These are phyloP conservation scores for Cytospora mali DNA, from an alignment of 2,329 filamentous ascomycete genomes.

Conservation along the genomic window DNA sequence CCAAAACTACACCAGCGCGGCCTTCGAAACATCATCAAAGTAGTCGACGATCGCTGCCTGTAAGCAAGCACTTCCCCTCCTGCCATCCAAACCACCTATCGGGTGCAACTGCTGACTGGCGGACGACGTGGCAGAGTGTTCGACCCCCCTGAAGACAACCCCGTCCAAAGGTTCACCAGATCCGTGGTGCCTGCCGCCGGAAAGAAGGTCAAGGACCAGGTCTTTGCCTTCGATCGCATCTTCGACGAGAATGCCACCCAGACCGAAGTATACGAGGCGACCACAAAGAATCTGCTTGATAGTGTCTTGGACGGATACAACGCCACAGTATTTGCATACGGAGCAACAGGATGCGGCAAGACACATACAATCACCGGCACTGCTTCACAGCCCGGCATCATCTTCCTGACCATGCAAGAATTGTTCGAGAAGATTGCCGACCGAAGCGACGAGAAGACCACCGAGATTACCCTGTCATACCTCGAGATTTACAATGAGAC, in stretches of 20 bases:
- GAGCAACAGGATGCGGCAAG: slow-evolving; percentile 96
- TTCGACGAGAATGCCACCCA: slow-evolving; percentile 96
- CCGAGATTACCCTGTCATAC: slow-evolving; percentile 90
- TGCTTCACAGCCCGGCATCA: slow-evolving; percentile 90
- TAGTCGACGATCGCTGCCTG: slow-evolving; percentile 95
- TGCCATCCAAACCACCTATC: background rate
- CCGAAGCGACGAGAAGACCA: slow-evolving; percentile 79
- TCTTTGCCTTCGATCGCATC: slow-evolving; percentile 93
- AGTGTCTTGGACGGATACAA: slow-evolving; percentile 98
- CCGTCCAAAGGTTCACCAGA: slow-evolving; percentile 83
- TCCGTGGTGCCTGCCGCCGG: slow-evolving; percentile 76
- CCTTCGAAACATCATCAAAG: slow-evolving; percentile 89
- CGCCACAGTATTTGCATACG: slow-evolving; percentile 97
- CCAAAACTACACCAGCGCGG: slow-evolving; percentile 86
- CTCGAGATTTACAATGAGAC: slow-evolving; percentile 99
- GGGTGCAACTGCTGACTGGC: slow-evolving; percentile 31
- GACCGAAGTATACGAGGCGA: slow-evolving; percentile 91
- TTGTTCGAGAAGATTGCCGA: slow-evolving; percentile 96
- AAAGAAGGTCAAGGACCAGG: slow-evolving; percentile 95
- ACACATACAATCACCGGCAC: slow-evolving; percentile 97
- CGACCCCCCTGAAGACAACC: slow-evolving; percentile 93
- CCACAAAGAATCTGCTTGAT: slow-evolving; percentile 85
- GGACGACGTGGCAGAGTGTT: slow-evolving; percentile 69
- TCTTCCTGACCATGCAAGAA: slow-evolving; percentile 99
- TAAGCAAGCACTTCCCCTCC: slow-evolving; percentile 52